phyloP scores from a whole-genome alignment of 257 asterid genomes.

The Gynochthodes officinalis region DNA sequence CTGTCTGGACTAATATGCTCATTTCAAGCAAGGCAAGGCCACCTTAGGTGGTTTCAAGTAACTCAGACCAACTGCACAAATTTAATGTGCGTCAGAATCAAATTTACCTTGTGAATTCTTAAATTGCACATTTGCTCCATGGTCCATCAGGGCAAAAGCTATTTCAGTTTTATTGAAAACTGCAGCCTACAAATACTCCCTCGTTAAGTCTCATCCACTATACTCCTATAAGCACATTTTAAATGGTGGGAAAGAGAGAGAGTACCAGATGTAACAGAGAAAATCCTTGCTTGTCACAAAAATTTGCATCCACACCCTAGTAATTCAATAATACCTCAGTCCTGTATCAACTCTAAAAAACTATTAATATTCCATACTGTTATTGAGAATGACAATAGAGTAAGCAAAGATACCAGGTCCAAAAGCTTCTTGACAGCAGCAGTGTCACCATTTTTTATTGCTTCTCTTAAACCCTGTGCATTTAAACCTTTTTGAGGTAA shows the following conservation, averaged over 20 bases:
- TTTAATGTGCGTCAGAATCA: slow-evolving; percentile 12
- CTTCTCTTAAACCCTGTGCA: slow-evolving; percentile 81
- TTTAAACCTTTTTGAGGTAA: neutral
- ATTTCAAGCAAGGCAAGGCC: neutral
- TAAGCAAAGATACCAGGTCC: slow-evolving; percentile 61
- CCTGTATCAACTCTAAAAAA: neutral
- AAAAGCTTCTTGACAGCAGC: slow-evolving; percentile 75
- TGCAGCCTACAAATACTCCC: slow-evolving; percentile 62
- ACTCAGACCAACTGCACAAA: neutral
- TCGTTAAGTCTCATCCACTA: slow-evolving; percentile 7
- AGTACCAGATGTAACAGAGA: slow-evolving; percentile 85
- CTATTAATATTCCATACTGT: neutral
- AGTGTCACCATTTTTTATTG: slow-evolving; percentile 91
- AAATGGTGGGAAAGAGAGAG: slow-evolving; percentile 12
- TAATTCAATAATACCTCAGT: slow-evolving; percentile 24
- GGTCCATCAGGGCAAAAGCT: slow-evolving; percentile 87
- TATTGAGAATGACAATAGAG: slow-evolving; percentile 16
- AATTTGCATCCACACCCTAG: slow-evolving; percentile 94
- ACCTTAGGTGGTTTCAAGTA: neutral
- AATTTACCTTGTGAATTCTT: slow-evolving; percentile 86
- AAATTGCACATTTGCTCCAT: slow-evolving; percentile 67
- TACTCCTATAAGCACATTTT: neutral
- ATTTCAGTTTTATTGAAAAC: slow-evolving; percentile 92
- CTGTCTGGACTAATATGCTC: neutral
- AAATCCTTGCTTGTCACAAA: slow-evolving; percentile 88